Evolutionary conservation across 2,329 filamentous ascomycete genomes (phyloP).

Genomic region (Daldinia sp.): DNA sequence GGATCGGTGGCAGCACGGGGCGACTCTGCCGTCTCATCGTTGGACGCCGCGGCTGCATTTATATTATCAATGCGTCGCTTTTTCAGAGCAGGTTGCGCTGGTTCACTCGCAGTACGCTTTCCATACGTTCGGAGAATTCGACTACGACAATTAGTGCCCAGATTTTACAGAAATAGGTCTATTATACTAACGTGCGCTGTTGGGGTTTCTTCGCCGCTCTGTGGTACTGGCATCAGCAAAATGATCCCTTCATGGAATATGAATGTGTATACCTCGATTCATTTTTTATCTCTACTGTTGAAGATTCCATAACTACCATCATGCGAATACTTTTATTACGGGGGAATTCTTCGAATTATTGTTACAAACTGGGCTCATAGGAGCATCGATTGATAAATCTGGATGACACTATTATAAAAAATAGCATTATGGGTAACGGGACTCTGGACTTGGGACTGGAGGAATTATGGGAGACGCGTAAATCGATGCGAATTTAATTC

Average conservation of each 20-base stretch:
- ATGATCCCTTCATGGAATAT: too few relatives aligned
- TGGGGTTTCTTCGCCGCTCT: slow-evolving; percentile 34
- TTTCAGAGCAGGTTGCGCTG: slow-evolving; percentile 39
- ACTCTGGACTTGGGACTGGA: background rate
- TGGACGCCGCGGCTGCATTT: background rate
- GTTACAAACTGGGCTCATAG: background rate
- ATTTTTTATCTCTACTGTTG: background rate
- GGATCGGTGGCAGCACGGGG: background rate
- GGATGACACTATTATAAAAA: background rate
- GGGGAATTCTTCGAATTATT: too few relatives aligned
- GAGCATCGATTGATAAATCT: background rate
- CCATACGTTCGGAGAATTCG: slow-evolving; percentile 51
- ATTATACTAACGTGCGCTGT: slow-evolving; percentile 35
- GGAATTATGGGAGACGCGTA: slow-evolving; percentile 22
- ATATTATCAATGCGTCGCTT: slow-evolving; percentile 34
- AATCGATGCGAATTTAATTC: slow-evolving; percentile 19
- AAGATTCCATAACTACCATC: slow-evolving; percentile 12
- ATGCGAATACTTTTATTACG: background rate
- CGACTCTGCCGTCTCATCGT: background rate
- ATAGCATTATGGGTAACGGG: too few relatives aligned
- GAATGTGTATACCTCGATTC: slow-evolving; percentile 11
- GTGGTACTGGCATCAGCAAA: background rate
- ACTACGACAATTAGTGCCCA: slow-evolving; percentile 34
- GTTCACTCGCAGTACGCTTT: slow-evolving; percentile 44
- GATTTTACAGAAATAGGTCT: slow-evolving; percentile 2